Evolutionary conservation across 345 rosid genomes (phyloP).

Genomic region (Hypericum androsaemum): DNA sequence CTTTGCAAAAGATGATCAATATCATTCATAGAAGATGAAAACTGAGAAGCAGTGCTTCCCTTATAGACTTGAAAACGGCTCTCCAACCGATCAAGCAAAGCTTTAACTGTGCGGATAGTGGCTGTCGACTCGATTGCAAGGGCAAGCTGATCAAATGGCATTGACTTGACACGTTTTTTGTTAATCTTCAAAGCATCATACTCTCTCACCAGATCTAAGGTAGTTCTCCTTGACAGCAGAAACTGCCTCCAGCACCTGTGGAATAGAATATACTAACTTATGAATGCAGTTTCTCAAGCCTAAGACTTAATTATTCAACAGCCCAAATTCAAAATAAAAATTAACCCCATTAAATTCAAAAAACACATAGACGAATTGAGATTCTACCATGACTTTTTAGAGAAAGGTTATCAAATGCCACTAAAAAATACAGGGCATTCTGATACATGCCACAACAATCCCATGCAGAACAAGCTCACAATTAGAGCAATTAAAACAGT

Average conservation of each 20-base stretch:
- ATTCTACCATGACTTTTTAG: no score
- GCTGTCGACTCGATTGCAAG: conserved; percentile 48
- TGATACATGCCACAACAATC: no score
- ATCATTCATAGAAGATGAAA: conserved; percentile 37
- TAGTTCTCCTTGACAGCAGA: conserved; percentile 49
- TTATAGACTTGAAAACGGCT: conserved; percentile 57
- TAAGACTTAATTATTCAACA: background rate
- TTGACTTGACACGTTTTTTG: conserved; percentile 35
- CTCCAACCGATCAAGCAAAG: conserved; percentile 72
- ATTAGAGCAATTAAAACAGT: no score
- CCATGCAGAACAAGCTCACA: no score
- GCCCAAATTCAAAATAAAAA: background rate
- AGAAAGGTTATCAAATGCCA: no score
- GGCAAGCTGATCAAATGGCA: conserved; percentile 89
- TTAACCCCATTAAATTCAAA: no score
- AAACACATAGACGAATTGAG: no score
- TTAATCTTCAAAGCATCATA: conserved; percentile 56
- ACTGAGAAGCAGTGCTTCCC: conserved; percentile 22
- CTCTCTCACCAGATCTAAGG: conserved; percentile 56
- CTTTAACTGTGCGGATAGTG: conserved; percentile 52
- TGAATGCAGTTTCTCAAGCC: background rate
- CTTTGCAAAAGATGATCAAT: conserved; percentile 86
- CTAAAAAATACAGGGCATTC: no score
- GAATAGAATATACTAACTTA: background rate
- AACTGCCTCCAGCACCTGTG: conserved; percentile 88